Conservation (phyloP, 257 asterid species). For the Primulina tabacum region DNA sequence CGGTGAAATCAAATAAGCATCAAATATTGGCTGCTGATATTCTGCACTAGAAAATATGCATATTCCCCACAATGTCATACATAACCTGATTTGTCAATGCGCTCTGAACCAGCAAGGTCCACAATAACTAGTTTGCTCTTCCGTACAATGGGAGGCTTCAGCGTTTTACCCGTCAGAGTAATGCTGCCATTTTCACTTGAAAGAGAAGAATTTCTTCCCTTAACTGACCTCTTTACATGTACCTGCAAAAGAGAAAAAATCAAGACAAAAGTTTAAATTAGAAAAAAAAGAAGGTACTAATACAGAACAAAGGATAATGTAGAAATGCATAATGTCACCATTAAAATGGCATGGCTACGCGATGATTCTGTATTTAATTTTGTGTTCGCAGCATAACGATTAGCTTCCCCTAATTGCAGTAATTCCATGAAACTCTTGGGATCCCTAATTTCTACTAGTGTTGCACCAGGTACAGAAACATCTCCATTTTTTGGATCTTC, state of each 20-base stretch:
- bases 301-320: slow-evolving; percentile 8
- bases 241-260: slow-evolving; percentile 39
- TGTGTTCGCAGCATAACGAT: slow-evolving; percentile 82
- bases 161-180: slow-evolving; percentile 42
- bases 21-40: background rate
- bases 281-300: background rate
- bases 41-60: slow-evolving; percentile 6
- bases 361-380: slow-evolving; percentile 89
- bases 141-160: slow-evolving; percentile 69
- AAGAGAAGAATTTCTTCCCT: slow-evolving; percentile 55
- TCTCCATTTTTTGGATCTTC: slow-evolving; percentile 88
- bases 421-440: slow-evolving; percentile 63
- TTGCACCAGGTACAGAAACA: slow-evolving; percentile 79
- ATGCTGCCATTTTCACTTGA: slow-evolving; percentile 54
- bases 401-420: slow-evolving; percentile 74
- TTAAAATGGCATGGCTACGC: slow-evolving; percentile 87
- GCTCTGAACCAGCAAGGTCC: slow-evolving; percentile 98
- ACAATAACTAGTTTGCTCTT: slow-evolving; percentile 78
- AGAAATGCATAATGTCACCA: slow-evolving; percentile 43
- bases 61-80: slow-evolving; percentile 13
- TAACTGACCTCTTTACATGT: slow-evolving; percentile 62
- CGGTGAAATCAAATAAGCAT: background rate
- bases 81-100: slow-evolving; percentile 74
- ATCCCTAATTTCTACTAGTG: slow-evolving; percentile 67
- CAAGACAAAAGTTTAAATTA: slow-evolving; percentile 12